phyloP scores from a whole-genome alignment of 2,329 filamentous ascomycete genomes.

The Macroventuria anomochaeta region DNA sequence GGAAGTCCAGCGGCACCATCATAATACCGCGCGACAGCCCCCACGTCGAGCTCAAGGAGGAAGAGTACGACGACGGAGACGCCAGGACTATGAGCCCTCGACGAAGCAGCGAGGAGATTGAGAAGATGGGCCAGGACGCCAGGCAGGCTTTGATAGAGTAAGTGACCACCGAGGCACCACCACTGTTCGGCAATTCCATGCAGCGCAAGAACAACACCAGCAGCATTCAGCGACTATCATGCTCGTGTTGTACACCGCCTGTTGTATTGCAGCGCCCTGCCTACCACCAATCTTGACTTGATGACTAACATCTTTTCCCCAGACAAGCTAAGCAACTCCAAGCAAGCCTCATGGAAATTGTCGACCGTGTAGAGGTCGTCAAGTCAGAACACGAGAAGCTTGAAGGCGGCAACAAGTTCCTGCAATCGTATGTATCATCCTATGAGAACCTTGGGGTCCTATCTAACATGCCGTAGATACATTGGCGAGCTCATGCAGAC shows the following conservation, averaged over 20 bases:
- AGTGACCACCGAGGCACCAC: conserved; percentile 39
- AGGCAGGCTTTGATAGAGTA: conserved; percentile 68
- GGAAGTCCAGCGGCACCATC: conserved; percentile 82
- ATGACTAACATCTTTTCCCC: conserved; percentile 33
- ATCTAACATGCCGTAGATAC: conserved; percentile 66
- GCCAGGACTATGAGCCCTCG: conserved; percentile 94
- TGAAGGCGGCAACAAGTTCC: conserved; percentile 93
- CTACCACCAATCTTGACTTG: background rate
- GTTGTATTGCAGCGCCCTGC: background rate
- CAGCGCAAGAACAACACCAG: background rate
- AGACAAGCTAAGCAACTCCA: conserved; percentile 91
- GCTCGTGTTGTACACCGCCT: background rate
- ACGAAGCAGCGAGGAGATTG: conserved; percentile 87
- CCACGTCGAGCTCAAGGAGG: conserved; percentile 73
- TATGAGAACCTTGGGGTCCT: background rate
- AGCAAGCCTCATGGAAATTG: conserved; percentile 85
- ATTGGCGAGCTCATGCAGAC: conserved; percentile 93
- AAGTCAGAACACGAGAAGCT: conserved; percentile 95
- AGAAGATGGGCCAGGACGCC: conserved; percentile 84
- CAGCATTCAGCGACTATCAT: background rate
- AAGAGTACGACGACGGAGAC: conserved; percentile 83
- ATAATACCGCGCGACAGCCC: conserved; percentile 80
- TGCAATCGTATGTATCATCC: conserved; percentile 67
- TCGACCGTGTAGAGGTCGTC: conserved; percentile 93
- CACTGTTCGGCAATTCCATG: background rate